These are phyloP conservation scores for Syncephalastrum contaminatum DNA, from an alignment of 371 early-diverging fungal genomes.

Conservation along the genomic window DNA sequence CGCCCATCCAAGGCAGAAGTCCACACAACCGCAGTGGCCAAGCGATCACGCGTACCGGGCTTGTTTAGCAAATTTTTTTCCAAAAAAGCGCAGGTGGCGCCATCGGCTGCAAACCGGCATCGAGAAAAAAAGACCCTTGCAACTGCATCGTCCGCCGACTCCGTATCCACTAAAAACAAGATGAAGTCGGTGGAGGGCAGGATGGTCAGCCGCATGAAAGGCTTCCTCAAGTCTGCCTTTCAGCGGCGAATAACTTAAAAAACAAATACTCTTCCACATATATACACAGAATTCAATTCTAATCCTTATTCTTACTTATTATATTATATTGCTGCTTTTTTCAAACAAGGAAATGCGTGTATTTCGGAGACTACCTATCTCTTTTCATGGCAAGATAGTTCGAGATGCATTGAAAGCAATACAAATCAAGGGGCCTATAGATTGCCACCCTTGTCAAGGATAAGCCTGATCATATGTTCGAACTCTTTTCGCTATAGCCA, in stretches of 20 bases:
- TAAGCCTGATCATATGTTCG: too few species aligned
- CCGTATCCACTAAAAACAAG: conserved; percentile 9
- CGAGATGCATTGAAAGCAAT: too few species aligned
- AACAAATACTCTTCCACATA: background rate
- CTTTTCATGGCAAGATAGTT: too few species aligned
- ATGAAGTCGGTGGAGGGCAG: conserved; percentile 13
- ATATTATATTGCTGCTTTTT: too few species aligned
- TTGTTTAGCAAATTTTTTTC: conserved; percentile 8
- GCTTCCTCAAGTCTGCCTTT: conserved; percentile 19
- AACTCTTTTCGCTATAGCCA: too few species aligned
- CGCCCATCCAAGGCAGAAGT: conserved; percentile 1
- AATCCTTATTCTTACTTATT: too few species aligned
- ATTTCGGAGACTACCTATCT: too few species aligned
- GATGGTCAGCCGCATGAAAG: conserved; percentile 14
- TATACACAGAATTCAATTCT: background rate
- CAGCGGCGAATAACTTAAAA: conserved; percentile 19
- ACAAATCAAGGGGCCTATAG: too few species aligned
- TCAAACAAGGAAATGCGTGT: too few species aligned
- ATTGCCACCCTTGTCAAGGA: too few species aligned
- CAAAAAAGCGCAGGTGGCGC: conserved; percentile 14
- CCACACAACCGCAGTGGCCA: background rate
- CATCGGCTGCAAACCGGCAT: background rate
- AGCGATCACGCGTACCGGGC: conserved; percentile 7
- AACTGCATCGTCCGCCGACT: conserved; percentile 5
- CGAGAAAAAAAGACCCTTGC: conserved; percentile 1